Conservation (phyloP, 768 basidiomycete genomes). For the Coprinopsis strossmayeri region DNA sequence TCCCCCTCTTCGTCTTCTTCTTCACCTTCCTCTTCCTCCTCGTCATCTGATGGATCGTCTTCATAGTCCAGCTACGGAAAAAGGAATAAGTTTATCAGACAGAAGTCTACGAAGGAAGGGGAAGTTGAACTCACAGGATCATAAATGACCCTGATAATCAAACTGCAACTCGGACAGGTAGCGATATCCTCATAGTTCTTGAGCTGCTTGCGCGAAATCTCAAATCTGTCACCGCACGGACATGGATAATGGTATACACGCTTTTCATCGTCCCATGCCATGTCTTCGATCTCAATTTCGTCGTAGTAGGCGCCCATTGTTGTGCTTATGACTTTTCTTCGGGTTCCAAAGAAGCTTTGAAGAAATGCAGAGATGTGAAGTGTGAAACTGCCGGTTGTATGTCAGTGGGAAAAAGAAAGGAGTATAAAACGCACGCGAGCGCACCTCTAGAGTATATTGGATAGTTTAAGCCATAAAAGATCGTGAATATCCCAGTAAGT, state of each 20-base stretch:
- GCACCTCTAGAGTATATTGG: no score
- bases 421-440: no score
- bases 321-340: no score
- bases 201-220: constrained; percentile 83
- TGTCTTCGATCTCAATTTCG: constrained; percentile 96
- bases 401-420: no score
- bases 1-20: constrained; percentile 35
- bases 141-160: constrained; percentile 88
- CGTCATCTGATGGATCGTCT: constrained; percentile 59
- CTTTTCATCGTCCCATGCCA: constrained; percentile 82
- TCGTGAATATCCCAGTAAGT: no score
- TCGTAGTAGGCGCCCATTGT: constrained; percentile 87
- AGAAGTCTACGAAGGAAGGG: constrained; percentile 7
- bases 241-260: constrained; percentile 93
- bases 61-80: constrained; percentile 69
- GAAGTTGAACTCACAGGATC: constrained; percentile 69
- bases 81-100: background rate
- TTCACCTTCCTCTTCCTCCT: constrained; percentile 37
- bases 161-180: constrained; percentile 92
- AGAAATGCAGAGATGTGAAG: no score
- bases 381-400: no score
- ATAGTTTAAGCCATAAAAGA: no score
- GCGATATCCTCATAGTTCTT: constrained; percentile 90
- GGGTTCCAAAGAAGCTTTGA: no score
- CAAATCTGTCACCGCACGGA: constrained; percentile 97